Evolutionary conservation across 768 basidiomycete species (phyloP).

Genomic region (Rhodotorula sphaerocarpa): DNA sequence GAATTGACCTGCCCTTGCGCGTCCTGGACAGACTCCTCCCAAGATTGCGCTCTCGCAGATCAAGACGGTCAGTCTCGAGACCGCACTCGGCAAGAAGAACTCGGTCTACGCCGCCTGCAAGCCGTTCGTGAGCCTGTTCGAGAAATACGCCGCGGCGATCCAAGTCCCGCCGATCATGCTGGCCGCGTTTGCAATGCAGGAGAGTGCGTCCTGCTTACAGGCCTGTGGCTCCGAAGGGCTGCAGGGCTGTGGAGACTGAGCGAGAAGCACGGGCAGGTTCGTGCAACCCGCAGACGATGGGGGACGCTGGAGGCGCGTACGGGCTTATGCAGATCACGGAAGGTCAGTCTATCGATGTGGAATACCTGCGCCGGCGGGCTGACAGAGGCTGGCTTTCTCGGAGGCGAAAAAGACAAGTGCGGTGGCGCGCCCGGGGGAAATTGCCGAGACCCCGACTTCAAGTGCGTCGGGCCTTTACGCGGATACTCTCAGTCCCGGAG

Average conservation of each 20-base stretch:
- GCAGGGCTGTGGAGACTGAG: not conserved
- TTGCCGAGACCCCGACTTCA: conserved; percentile 35
- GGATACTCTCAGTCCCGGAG: not conserved
- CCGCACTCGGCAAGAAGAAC: conserved; percentile 47
- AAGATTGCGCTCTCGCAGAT: conserved; percentile 50
- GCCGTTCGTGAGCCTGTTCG: conserved; percentile 51
- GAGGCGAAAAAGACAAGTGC: conserved; percentile 34
- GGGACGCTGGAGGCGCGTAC: not conserved
- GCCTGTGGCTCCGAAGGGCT: not conserved
- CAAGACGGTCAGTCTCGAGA: conserved; percentile 44
- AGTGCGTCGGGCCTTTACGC: conserved; percentile 1
- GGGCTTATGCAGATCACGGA: conserved; percentile 37
- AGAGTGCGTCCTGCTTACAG: conserved; percentile 50
- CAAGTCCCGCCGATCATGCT: conserved; percentile 63
- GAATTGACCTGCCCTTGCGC: too few relatives aligned
- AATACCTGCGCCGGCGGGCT: too few relatives aligned
- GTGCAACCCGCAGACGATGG: not conserved
- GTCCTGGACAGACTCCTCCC: conserved; percentile 10
- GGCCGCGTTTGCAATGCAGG: conserved; percentile 84
- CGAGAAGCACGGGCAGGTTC: not conserved
- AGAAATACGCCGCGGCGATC: conserved; percentile 52
- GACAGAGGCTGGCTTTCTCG: too few relatives aligned
- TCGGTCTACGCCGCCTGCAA: conserved; percentile 52
- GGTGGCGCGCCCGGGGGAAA: conserved; percentile 22
- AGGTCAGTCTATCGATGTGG: not conserved